Percentiles rank a stretch among this genome's conserved stretches.
Conservation (phyloP, 495 filamentous ascomycete genomes). For the Hyaloscypha finlandica region DNA sequence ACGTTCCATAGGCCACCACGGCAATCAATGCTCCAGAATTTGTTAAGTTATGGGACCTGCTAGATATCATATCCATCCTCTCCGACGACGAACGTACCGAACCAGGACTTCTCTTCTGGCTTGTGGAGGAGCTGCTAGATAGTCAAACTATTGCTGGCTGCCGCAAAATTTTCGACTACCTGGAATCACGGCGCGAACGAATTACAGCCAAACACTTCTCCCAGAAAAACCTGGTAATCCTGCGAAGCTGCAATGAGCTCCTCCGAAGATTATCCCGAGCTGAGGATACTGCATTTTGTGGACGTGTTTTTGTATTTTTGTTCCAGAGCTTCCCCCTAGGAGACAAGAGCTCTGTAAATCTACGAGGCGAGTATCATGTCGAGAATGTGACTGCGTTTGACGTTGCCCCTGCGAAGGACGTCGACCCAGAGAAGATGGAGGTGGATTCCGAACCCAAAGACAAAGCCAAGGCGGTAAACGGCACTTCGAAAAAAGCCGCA, state of each 20-base stretch:
- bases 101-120: constrained; percentile 78
- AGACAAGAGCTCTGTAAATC: constrained; percentile 95
- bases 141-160: constrained; percentile 92
- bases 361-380: constrained; percentile 92
- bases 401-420: constrained; percentile 49
- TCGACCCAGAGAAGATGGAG: constrained; percentile 65
- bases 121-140: constrained; percentile 93
- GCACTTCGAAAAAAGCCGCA: constrained; percentile 37
- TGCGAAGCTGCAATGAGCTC: constrained; percentile 93
- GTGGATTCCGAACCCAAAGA: constrained; percentile 39
- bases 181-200: constrained; percentile 87
- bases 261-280: constrained; percentile 87
- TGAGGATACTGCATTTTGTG: constrained; percentile 96
- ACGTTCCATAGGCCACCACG: constrained; percentile 57
- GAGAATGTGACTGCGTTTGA: constrained; percentile 94
- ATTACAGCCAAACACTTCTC: constrained; percentile 84
- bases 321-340: constrained; percentile 96
- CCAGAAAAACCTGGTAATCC: constrained; percentile 82
- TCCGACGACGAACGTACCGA: constrained; percentile 87
- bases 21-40: constrained; percentile 75
- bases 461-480: constrained; percentile 18
- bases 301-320: constrained; percentile 94
- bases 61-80: constrained; percentile 85
- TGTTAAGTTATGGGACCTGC: constrained; percentile 84
- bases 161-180: constrained; percentile 85